Base-by-base conservation (phyloP, 2,329 filamentous ascomycete species). In the Herpotrichia juniperi region DNA sequence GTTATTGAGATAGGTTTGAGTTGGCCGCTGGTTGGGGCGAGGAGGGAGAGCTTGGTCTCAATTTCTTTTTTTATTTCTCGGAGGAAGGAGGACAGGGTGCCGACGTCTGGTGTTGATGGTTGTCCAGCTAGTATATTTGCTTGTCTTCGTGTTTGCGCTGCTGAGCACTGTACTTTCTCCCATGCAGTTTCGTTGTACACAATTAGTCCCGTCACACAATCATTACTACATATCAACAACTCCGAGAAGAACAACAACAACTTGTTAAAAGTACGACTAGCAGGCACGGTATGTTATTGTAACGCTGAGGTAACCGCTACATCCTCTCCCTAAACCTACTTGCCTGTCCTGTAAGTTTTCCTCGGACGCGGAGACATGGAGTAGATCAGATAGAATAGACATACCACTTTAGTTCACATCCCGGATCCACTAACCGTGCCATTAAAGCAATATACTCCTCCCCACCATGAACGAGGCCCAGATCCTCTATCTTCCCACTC, bases 401-500 rank as follows among this genome's bases (percentile, higher is more conserved):
- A 28, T 44, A 59, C 54, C 57, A 57, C 4, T 46, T 48, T n/a
- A 12, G 5, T 14, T 32, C 32, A 6, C 4, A 14, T 12, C 17
- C n/a, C 1, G 21, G 12, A 32, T 52, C 51, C 34, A 59, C 53
- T 64, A 60, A 66, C n/a, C 57, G 54, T 22, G 54, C 53, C 59
- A 68, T 62, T 14, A 64, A 22, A 9, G 59, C 57, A 22, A 61
- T 59, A 47, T 67, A 69, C 16, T 59, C 53, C 16, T 56, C 56
- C 43, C 62, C 59, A 47, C 54, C 66, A 37, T 56, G 4, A 19
- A 69, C 61, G 32, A 42, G 59, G n/a, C 56, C 49, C 31, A 69
- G n/a, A 42, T 66, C 58, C 14, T 50, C 53, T 9, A 50, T 59
- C 7, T 58, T 66, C 5, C 64, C 66, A 46, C 66, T 63, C 17